A percentile compares a stretch with the other conserved stretches of the same genome.
Conservation (phyloP, 2,329 filamentous ascomycete species). For the Hortaea sp. region DNA sequence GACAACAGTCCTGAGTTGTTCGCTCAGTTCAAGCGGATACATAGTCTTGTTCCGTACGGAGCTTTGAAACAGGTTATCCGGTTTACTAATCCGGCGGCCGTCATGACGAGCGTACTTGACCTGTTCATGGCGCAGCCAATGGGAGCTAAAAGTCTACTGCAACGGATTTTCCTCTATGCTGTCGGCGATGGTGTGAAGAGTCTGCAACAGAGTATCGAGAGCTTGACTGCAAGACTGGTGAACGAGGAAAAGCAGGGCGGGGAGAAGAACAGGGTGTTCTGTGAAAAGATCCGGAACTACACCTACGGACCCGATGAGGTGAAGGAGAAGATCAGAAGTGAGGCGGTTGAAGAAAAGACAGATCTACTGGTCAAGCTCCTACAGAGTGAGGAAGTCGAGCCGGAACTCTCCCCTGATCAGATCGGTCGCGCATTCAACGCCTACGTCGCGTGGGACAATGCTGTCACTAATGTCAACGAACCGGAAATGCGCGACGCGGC, state of each 20-base stretch:
- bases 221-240: conserved; percentile 59
- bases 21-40: conserved; percentile 85
- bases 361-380: conserved; percentile 81
- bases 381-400: conserved; percentile 64
- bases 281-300: conserved; percentile 72
- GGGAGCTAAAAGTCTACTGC: conserved; percentile 77
- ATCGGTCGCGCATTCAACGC: conserved; percentile 83
- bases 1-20: conserved; percentile 97
- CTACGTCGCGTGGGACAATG: conserved; percentile 91
- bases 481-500: conserved; percentile 74
- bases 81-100: conserved; percentile 88
- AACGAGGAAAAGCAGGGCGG: too few species aligned
- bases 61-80: conserved; percentile 94
- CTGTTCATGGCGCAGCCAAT: conserved; percentile 94
- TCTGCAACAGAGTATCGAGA: conserved; percentile 79
- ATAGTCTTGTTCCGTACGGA: conserved; percentile 87
- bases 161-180: conserved; percentile 87
- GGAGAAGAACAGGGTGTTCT: conserved; percentile 61
- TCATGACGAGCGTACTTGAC: conserved; percentile 93
- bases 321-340: conserved; percentile 63
- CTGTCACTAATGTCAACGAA: conserved; percentile 81
- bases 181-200: conserved; percentile 80
- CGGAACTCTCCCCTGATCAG: conserved; percentile 62
- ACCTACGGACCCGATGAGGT: conserved; percentile 63
- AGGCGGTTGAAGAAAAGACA: conserved; percentile 62